These are phyloP conservation scores for Ulota crispa DNA, from an alignment of 225 moss, liverwort and hornwort genomes.

Conservation along the genomic window DNA sequence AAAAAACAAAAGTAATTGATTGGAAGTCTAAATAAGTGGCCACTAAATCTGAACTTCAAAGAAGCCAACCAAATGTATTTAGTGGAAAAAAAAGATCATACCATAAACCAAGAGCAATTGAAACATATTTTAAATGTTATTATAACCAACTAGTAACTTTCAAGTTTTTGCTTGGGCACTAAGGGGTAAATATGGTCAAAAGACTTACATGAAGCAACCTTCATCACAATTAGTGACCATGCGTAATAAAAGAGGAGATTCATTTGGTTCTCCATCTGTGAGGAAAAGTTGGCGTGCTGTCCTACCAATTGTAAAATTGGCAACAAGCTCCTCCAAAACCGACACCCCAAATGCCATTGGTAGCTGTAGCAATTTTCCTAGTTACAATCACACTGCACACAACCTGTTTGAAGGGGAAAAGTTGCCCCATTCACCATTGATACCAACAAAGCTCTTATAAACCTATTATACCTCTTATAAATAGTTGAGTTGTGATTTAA, in stretches of 20 bases:
- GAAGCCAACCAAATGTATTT: neutral
- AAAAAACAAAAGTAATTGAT: rapidly evolving
- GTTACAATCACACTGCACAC: conserved; percentile 42
- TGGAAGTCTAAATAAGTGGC: neutral
- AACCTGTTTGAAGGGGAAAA: conserved; percentile 31
- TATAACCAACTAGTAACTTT: neutral
- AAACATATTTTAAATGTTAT: neutral
- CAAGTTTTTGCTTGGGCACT: rapidly evolving
- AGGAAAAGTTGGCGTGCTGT: conserved; percentile 85
- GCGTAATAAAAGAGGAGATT: conserved; percentile 71
- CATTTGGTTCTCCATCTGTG: conserved; percentile 75
- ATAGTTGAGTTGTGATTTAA: neutral
- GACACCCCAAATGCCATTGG: conserved; percentile 86
- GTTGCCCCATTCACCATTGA: conserved; percentile 32
- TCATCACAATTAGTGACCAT: conserved; percentile 82
- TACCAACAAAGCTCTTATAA: conserved; percentile 12
- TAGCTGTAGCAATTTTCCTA: conserved; percentile 59
- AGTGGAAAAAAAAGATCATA: neutral
- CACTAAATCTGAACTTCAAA: neutral
- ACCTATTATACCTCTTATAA: neutral
- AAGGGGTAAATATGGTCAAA: neutral
- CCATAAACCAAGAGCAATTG: neutral
- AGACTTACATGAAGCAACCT: conserved; percentile 70
- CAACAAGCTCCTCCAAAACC: conserved; percentile 79
- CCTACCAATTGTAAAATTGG: conserved; percentile 69